phyloP scores from a whole-genome alignment of 2,329 filamentous ascomycete species.

The Beauveria asiatica region DNA sequence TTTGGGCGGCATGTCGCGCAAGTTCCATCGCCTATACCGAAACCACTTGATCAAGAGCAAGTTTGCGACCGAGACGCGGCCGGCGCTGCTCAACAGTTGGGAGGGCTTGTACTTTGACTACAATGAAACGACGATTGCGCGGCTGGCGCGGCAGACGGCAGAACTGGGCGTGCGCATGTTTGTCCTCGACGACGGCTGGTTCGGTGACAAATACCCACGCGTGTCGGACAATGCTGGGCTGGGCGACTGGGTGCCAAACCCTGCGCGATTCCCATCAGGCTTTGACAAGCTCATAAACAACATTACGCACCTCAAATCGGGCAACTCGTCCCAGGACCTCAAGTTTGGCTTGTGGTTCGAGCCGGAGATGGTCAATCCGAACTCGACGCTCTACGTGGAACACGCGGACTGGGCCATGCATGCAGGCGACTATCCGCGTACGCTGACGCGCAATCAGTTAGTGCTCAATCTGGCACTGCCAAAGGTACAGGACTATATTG shows the following conservation, averaged over 20 bases:
- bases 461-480: slow-evolving; percentile 52
- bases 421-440: slow-evolving; percentile 47
- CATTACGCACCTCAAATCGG: slow-evolving; percentile 40
- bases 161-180: slow-evolving; percentile 53
- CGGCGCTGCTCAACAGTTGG: slow-evolving; percentile 56
- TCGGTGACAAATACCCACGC: slow-evolving; percentile 53
- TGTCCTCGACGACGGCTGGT: slow-evolving; percentile 61
- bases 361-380: slow-evolving; percentile 59
- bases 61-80: slow-evolving; percentile 41
- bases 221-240: slow-evolving; percentile 48
- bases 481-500: slow-evolving; percentile 56
- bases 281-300: slow-evolving; percentile 41
- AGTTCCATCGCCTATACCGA: slow-evolving; percentile 52
- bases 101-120: slow-evolving; percentile 53
- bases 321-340: slow-evolving; percentile 38
- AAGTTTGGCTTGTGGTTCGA: slow-evolving; percentile 60
- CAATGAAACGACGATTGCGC: slow-evolving; percentile 46
- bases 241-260: slow-evolving; percentile 56
- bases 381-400: slow-evolving; percentile 49
- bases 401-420: slow-evolving; percentile 59
- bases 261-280: slow-evolving; percentile 49
- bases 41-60: slow-evolving; percentile 52
- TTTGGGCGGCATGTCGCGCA: slow-evolving; percentile 53
- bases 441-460: slow-evolving; percentile 47
- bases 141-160: slow-evolving; percentile 47